Evolutionary conservation across 1,284 basidiomycete species (phyloP).

Genomic region (Pseudozyma hubeiensis): DNA sequence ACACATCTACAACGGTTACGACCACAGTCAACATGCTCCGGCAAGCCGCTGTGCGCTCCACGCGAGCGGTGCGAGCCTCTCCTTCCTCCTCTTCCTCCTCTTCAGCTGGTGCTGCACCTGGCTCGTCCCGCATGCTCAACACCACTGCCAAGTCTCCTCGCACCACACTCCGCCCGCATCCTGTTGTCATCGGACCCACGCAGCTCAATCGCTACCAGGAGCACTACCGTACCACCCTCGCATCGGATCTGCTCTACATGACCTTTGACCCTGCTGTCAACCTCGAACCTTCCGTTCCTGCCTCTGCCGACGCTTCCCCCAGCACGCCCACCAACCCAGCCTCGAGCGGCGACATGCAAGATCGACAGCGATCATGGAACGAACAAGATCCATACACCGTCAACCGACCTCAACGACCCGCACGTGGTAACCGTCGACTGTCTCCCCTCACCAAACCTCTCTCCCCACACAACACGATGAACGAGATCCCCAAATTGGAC

Average conservation of each 20-base stretch:
- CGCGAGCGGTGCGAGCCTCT: constrained; percentile 6
- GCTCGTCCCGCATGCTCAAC: constrained; percentile 19
- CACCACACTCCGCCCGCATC: constrained; percentile 47
- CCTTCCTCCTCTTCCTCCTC: constrained; percentile 6
- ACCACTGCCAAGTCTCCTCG: constrained; percentile 37
- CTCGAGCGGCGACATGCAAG: constrained; percentile 14
- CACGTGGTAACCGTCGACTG: constrained; percentile 74
- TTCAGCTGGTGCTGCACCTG: not conserved
- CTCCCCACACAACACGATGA: constrained; percentile 31
- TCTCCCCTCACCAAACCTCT: constrained; percentile 56
- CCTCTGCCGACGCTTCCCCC: constrained; percentile 22
- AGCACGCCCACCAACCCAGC: constrained; percentile 7
- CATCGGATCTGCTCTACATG: constrained; percentile 93
- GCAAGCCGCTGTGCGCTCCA: constrained; percentile 15
- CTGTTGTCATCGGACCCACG: constrained; percentile 72
- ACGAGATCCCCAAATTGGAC: constrained; percentile 77
- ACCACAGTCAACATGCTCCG: constrained; percentile 40
- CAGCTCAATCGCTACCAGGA: constrained; percentile 81
- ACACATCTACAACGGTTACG: constrained; percentile 28
- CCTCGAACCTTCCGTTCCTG: constrained; percentile 12
- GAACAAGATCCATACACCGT: constrained; percentile 82
- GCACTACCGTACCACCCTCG: constrained; percentile 85
- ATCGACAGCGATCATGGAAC: constrained; percentile 76
- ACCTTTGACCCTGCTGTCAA: constrained; percentile 75
- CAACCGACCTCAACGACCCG: constrained; percentile 77